Conservation (phyloP, 805 yeast genomes). For the Kazachstania viticola region DNA sequence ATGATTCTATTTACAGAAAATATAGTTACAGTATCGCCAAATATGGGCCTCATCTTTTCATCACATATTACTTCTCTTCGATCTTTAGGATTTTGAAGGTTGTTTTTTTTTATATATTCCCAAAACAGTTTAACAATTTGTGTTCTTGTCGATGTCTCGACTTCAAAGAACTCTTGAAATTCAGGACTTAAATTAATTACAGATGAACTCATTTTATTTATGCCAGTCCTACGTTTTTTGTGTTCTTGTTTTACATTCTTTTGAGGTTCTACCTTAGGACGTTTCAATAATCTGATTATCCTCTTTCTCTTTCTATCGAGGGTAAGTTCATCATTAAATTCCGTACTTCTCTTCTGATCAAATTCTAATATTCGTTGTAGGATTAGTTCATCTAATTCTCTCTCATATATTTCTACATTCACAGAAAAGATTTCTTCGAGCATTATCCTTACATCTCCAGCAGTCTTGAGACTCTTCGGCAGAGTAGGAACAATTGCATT, state of each 20-base stretch:
- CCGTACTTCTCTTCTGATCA: background rate
- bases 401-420: background rate
- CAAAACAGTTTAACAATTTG: constrained; percentile 58
- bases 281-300: background rate
- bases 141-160: constrained; percentile 41
- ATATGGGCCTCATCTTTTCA: constrained; percentile 40
- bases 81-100: constrained; percentile 58
- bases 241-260: constrained; percentile 1
- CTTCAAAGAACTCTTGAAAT: constrained; percentile 38
- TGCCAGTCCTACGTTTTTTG: background rate
- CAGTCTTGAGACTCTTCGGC: too few relatives aligned
- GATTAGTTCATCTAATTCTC: background rate
- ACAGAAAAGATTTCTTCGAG: constrained; percentile 1
- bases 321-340: background rate
- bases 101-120: constrained; percentile 53
- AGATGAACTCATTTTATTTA: too few relatives aligned
- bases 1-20: constrained; percentile 47
- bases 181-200: constrained; percentile 31
- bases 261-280: too few relatives aligned
- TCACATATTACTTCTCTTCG: constrained; percentile 56
- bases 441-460: background rate
- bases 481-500: constrained; percentile 1
- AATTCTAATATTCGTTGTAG: background rate
- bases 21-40: constrained; percentile 49
- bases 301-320: background rate